Evolutionary conservation across 1,284 basidiomycete species (phyloP), one percentile per base, ranked within the genome.

Genomic region (Cutaneotrichosporon spelunceum): DNA sequence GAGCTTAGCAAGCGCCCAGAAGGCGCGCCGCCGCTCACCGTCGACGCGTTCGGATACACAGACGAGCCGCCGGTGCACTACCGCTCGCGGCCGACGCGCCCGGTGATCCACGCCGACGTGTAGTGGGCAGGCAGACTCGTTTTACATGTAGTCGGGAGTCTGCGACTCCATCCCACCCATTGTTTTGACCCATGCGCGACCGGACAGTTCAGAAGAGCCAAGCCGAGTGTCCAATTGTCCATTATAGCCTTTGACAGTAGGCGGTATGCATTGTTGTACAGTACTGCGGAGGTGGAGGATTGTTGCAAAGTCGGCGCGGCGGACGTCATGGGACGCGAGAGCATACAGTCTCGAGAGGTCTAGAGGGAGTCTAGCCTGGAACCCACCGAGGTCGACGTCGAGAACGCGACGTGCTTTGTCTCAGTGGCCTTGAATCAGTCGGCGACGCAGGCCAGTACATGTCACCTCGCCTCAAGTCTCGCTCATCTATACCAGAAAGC

Each of bases 11-110:
- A 70, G 57, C 56, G 72, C 45, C 62, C 64, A 14, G 61, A 69
- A 11, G 72, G 70, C 3, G 68, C 69, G 1, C 64, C 67, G 16
- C 34, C 54, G n/a, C 68, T 76, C 26, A 44, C 33, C 3, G 73
- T 78, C 11, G 65, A 69, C 57, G 75, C 77, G 66, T 74, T 72
- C 61, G 75, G 76, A 2, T 71, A 73, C 21, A 64, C 69, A 56
- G 68, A 71, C 29, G 53, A 27, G 26, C 47, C 47, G 23, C 14
- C 52, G 5, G 23, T 39, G 6, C 23, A 53, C 52, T 53, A 36
- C 34, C 52, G 52, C 13, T 26, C 52, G 14, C 52, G 52, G 21
- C 52, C 52, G 9, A 13, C 33, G 16, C 33, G 34, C 11, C 50
- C 48, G 14, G 16, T 47, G 23, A 10, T 47, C 23, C 23, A 26